Percentiles rank a stretch among this genome's conserved stretches.
phyloP scores from a whole-genome alignment of 163 green algal species.

The Prototheca cutis region DNA sequence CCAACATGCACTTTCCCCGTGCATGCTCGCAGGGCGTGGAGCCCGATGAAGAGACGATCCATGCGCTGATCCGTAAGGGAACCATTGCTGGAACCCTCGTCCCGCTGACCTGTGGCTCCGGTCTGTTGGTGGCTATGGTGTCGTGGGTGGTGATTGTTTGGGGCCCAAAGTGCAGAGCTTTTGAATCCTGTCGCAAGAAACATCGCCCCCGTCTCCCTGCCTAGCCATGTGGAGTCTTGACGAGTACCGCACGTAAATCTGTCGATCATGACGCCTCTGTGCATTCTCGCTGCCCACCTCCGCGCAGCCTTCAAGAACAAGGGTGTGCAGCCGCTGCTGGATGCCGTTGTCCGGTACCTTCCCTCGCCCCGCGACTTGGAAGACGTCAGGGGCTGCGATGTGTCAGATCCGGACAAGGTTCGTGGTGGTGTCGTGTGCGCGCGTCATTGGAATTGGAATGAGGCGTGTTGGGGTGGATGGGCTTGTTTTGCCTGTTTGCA shows the following conservation, averaged over 20 bases:
- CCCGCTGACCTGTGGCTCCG: conserved; percentile 48
- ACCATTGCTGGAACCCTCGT: conserved; percentile 67
- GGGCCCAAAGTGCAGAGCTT: no score
- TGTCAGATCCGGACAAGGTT: conserved; percentile 61
- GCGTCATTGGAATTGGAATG: no score
- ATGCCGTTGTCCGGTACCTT: conserved; percentile 90
- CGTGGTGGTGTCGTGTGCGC: no score
- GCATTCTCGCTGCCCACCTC: no score
- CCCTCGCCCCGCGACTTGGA: conserved; percentile 78
- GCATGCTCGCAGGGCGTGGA: conserved; percentile 50
- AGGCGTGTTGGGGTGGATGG: no score
- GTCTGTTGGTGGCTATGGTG: conserved; percentile 85
- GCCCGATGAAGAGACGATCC: conserved; percentile 62
- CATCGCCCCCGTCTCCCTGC: no score
- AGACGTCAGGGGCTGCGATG: conserved; percentile 43
- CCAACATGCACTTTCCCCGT: no score
- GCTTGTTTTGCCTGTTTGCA: no score
- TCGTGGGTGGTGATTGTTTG: background rate
- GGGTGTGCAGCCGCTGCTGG: conserved; percentile 92
- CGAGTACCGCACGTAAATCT: no score
- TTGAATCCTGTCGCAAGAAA: no score
- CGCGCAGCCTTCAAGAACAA: conserved; percentile 99
- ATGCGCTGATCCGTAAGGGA: conserved; percentile 83
- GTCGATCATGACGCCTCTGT: no score
- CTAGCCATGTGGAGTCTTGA: no score